Percentiles rank a stretch among this genome's conserved stretches.
Evolutionary conservation across 1,284 basidiomycete genomes (phyloP).

Genomic region (Sporisorium sorghi): DNA sequence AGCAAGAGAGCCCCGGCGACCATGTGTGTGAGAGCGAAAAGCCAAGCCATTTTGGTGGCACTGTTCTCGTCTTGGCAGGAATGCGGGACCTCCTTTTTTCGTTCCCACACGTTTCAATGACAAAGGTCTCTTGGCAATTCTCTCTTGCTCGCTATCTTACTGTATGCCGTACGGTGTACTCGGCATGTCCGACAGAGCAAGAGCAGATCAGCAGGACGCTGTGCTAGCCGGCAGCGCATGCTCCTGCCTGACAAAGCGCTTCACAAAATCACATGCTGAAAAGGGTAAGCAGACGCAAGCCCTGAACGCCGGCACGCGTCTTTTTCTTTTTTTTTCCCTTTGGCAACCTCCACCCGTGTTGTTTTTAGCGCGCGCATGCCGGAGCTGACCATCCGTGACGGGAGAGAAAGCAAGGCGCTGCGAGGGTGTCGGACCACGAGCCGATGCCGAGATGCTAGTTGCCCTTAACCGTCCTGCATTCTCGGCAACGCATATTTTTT

Average conservation of each 20-base stretch:
- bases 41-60: conserved; percentile 3
- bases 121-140: conserved; percentile 4
- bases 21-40: background rate
- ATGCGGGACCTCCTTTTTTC: background rate
- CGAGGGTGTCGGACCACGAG: conserved; percentile 2
- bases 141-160: conserved; percentile 2
- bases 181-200: conserved; percentile 3
- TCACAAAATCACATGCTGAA: background rate
- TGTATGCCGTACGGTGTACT: background rate
- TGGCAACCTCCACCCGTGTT: background rate
- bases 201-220: too few relatives aligned
- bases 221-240: too few relatives aligned
- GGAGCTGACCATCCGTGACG: conserved; percentile 9
- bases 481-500: conserved; percentile 5
- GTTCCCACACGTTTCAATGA: background rate
- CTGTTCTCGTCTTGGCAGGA: conserved; percentile 5
- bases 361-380: background rate
- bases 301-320: conserved; percentile 6
- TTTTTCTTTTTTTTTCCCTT: too few relatives aligned
- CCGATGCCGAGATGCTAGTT: conserved; percentile 2
- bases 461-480: conserved; percentile 2
- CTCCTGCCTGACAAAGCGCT: background rate
- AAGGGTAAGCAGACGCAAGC: background rate
- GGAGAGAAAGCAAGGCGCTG: background rate
- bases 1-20: too few relatives aligned